A percentile compares a stretch with the other conserved stretches of the same genome.
phyloP scores from a whole-genome alignment of 1,284 basidiomycete species.

The Gymnopus androsaceus region DNA sequence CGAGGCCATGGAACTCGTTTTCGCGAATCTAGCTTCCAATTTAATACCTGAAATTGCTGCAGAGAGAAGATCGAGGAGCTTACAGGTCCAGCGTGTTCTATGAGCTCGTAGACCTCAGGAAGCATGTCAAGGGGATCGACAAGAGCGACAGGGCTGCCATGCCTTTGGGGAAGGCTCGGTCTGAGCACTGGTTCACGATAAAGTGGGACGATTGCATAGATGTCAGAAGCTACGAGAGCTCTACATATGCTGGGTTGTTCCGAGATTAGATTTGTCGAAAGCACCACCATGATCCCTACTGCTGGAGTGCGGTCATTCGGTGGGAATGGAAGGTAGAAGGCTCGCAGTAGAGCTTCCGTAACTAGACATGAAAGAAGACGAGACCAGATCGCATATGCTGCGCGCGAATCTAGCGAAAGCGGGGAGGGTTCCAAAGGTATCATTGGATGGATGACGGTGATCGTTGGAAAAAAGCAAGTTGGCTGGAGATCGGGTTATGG shows the following conservation, averaged over 20 bases:
- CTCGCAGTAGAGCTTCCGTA: conserved; percentile 44
- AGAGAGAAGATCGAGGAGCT: not conserved
- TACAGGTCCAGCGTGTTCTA: conserved; percentile 12
- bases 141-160: conserved; percentile 39
- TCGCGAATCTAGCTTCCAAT: conserved; percentile 17
- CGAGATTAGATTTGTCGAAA: conserved; percentile 36
- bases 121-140: conserved; percentile 51
- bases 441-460: not conserved
- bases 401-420: conserved; percentile 35
- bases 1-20: conserved; percentile 22
- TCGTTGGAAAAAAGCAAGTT: not conserved
- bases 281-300: conserved; percentile 39
- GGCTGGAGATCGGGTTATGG: not conserved
- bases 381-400: conserved; percentile 46
- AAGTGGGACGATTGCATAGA: conserved; percentile 43
- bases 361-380: conserved; percentile 49
- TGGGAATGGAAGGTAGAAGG: conserved; percentile 38
- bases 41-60: not conserved
- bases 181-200: conserved; percentile 38
- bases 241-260: conserved; percentile 30
- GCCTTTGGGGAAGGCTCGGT: conserved; percentile 22
- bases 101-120: conserved; percentile 40
- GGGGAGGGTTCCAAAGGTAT: not conserved
- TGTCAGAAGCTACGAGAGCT: conserved; percentile 32
- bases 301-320: conserved; percentile 19